Percentiles rank a stretch among this genome's conserved stretches.
Evolutionary conservation across 2,329 filamentous ascomycete species (phyloP).

Genomic region (Grosmannia clavigera): DNA sequence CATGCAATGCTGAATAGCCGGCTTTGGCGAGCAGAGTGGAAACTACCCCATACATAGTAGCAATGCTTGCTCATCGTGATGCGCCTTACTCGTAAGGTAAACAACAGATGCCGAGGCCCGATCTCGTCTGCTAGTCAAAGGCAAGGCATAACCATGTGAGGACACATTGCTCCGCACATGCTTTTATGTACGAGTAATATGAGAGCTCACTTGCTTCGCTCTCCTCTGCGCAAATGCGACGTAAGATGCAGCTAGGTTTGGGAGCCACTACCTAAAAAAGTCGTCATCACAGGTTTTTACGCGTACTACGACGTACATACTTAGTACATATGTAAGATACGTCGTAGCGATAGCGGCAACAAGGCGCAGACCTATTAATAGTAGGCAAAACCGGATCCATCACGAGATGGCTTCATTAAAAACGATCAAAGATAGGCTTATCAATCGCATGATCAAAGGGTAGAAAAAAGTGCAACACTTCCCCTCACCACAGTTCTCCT

Average conservation of each 20-base stretch:
- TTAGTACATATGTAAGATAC: no score
- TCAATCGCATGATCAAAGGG: not conserved
- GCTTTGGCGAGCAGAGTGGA: not conserved
- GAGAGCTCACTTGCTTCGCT: not conserved
- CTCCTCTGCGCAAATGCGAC: not conserved
- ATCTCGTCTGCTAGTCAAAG: not conserved
- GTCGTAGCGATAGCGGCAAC: not conserved
- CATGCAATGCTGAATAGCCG: not conserved
- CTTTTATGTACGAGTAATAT: no score
- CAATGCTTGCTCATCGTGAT: no score
- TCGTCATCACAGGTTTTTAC: not conserved
- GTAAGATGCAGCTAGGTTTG: not conserved
- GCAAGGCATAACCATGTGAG: no score
- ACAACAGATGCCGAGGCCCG: not conserved
- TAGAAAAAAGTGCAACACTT: not conserved
- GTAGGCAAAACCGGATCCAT: not conserved
- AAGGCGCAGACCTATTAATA: no score
- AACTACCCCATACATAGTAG: not conserved
- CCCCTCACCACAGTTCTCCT: not conserved
- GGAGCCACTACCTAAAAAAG: not conserved
- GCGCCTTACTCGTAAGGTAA: not conserved
- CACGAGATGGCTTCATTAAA: not conserved
- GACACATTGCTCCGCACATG: not conserved
- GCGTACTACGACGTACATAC: not conserved
- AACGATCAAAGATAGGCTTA: no score